phyloP scores from a whole-genome alignment of 2,329 filamentous ascomycete genomes.

The Colletotrichum sp. region DNA sequence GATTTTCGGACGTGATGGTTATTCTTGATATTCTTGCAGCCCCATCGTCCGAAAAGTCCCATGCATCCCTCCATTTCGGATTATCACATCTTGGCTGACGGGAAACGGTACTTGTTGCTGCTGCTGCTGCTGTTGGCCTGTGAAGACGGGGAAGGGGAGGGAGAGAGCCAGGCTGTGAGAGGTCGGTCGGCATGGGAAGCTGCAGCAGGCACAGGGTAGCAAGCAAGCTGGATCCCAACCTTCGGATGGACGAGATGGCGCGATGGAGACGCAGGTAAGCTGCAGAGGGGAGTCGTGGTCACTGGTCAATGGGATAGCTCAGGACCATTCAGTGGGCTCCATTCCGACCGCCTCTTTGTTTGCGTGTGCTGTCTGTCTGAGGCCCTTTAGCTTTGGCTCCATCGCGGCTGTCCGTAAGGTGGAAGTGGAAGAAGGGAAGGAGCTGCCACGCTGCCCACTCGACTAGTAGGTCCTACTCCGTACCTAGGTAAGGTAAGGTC shows the following conservation, averaged over 20 bases:
- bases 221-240: background rate
- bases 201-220: background rate
- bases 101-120: background rate
- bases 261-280: constrained; percentile 1
- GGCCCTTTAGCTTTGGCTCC: background rate
- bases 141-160: background rate
- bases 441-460: background rate
- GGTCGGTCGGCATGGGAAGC: background rate
- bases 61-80: background rate
- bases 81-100: background rate
- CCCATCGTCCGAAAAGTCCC: background rate
- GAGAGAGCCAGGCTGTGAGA: background rate
- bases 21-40: background rate
- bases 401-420: constrained; percentile 16
- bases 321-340: background rate
- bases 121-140: background rate
- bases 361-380: background rate
- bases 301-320: constrained; percentile 13
- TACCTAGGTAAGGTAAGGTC: background rate
- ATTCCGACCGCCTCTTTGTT: constrained; percentile 22
- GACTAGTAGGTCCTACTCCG: background rate
- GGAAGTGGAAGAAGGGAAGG: background rate
- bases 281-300: constrained; percentile 16
- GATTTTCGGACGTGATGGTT: background rate
- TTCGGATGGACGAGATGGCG: background rate